These are phyloP conservation scores for Tolypocladium paradoxum DNA, from an alignment of 2,329 filamentous ascomycete genomes.

Conservation along the genomic window DNA sequence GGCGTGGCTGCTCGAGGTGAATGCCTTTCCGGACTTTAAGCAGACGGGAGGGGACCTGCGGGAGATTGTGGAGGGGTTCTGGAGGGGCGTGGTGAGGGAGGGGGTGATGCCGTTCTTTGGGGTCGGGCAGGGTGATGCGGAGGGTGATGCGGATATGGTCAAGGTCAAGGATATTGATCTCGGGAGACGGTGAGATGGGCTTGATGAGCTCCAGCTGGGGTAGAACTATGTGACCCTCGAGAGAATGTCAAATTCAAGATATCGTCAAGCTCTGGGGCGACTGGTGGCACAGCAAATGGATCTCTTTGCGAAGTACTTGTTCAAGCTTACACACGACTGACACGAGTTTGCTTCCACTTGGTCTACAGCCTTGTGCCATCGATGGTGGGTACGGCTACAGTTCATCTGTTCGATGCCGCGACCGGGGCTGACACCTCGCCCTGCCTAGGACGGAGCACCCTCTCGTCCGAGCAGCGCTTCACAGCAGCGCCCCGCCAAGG, in stretches of 20 bases:
- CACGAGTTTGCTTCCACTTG: not conserved
- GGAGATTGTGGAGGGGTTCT: slow-evolving; percentile 63
- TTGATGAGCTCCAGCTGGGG: not conserved
- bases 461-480: not conserved
- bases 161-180: slow-evolving; percentile 43
- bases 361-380: not conserved
- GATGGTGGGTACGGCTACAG: not conserved
- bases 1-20: slow-evolving; percentile 79
- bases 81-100: slow-evolving; percentile 59
- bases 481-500: not conserved
- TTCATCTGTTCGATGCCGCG: not conserved
- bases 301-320: not conserved
- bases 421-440: not conserved
- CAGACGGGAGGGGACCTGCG: slow-evolving; percentile 80
- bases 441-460: not conserved
- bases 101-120: slow-evolving; percentile 60
- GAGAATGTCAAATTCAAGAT: not conserved
- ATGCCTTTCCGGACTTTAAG: slow-evolving; percentile 91
- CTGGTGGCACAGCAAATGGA: too few species aligned
- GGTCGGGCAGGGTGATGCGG: slow-evolving; percentile 11
- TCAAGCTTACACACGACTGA: too few species aligned
- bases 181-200: slow-evolving; percentile 27
- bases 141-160: slow-evolving; percentile 33
- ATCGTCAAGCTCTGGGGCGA: too few species aligned
- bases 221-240: not conserved